Conservation (phyloP, 73 alveolate species). For the Loxodes magnus region DNA sequence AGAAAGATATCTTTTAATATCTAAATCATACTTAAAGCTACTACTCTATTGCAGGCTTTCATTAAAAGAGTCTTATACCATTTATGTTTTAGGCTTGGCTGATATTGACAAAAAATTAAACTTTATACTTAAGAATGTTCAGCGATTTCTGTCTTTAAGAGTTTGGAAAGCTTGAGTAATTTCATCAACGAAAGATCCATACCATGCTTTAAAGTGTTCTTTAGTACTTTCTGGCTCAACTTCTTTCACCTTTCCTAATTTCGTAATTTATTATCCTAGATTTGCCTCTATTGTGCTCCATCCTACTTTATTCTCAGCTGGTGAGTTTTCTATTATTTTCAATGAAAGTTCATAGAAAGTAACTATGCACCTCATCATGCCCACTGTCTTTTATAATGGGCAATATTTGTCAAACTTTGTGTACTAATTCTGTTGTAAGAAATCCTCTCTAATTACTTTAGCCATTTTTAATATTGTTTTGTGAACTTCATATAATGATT, state of each 20-base stretch:
- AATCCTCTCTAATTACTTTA: constrained; percentile 91
- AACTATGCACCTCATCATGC: constrained; percentile 87
- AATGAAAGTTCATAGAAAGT: constrained; percentile 68
- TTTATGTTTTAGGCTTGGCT: too few species aligned
- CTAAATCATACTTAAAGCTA: too few species aligned
- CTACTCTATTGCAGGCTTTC: too few species aligned
- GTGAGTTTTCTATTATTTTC: constrained; percentile 61
- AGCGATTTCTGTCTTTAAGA: too few species aligned
- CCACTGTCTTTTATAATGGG: constrained; percentile 87
- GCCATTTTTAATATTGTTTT: constrained; percentile 91
- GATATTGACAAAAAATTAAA: too few species aligned
- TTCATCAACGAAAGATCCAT: too few species aligned
- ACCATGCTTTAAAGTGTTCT: too few species aligned
- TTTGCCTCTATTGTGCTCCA: constrained; percentile 51
- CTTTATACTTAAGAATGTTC: too few species aligned
- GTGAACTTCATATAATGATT: constrained; percentile 94
- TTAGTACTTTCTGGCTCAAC: too few species aligned
- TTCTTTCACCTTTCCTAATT: constrained; percentile 67
- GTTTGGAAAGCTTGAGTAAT: too few species aligned
- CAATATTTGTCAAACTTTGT: constrained; percentile 88
- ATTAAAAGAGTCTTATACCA: too few species aligned
- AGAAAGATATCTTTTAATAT: too few species aligned
- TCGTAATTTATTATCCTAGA: constrained; percentile 41
- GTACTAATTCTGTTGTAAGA: constrained; percentile 96
- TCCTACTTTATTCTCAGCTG: constrained; percentile 68